Conservation (phyloP, 2,329 filamentous ascomycete genomes). For the Pseudogymnoascus sp. region DNA sequence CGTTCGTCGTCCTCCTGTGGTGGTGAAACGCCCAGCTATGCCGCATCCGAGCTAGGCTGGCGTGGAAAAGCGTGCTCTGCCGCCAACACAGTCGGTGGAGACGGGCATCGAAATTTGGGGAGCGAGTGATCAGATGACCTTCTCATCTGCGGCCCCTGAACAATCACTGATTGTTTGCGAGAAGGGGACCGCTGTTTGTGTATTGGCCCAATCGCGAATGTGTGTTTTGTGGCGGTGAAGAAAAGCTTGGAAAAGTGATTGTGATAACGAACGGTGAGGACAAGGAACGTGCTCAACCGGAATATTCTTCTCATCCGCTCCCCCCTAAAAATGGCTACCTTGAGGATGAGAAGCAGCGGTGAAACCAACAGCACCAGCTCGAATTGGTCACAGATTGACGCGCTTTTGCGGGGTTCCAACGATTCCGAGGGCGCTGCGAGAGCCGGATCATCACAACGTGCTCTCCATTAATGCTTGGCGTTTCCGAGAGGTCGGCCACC, state of each 20-base stretch:
- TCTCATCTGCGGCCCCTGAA: neutral
- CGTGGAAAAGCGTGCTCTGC: neutral
- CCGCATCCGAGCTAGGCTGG: neutral
- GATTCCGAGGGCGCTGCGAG: neutral
- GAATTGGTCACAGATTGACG: neutral
- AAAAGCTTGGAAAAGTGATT: neutral
- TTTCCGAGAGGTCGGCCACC: neutral
- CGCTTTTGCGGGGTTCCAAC: neutral
- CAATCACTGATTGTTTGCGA: neutral
- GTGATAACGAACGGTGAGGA: neutral
- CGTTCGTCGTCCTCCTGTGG: neutral
- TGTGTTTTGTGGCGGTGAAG: neutral
- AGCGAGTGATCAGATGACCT: neutral
- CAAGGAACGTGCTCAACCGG: neutral
- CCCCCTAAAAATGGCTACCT: neutral
- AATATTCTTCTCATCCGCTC: neutral
- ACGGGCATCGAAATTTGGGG: neutral
- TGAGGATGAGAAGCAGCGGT: neutral
- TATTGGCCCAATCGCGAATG: neutral
- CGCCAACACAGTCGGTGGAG: neutral
- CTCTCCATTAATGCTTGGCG: neutral
- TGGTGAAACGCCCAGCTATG: neutral
- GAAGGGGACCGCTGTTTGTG: neutral
- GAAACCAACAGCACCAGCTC: neutral
- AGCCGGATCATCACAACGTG: conserved; percentile 4